Percentiles rank a stretch among this genome's conserved stretches.
These are phyloP conservation scores for Boletus reticuloceps DNA, from an alignment of 768 basidiomycete genomes.

Conservation along the genomic window DNA sequence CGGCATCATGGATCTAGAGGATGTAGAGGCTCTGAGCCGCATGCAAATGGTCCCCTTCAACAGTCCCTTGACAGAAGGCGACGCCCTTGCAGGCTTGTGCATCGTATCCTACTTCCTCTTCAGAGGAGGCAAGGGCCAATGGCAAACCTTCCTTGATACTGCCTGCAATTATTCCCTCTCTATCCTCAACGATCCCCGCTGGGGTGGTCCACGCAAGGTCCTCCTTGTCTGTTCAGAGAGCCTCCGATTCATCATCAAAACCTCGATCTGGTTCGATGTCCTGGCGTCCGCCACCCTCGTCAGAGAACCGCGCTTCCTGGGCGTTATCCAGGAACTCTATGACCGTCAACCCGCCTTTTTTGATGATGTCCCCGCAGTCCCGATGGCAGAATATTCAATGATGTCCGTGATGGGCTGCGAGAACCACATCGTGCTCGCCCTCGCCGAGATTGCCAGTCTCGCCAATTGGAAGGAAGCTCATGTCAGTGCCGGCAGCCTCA, in stretches of 20 bases:
- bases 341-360: slow-evolving; percentile 17
- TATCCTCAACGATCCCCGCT: slow-evolving; percentile 41
- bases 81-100: slow-evolving; percentile 77
- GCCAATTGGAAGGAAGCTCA: slow-evolving; percentile 61
- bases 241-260: slow-evolving; percentile 74
- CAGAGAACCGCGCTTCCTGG: slow-evolving; percentile 53
- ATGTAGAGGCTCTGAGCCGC: slow-evolving; percentile 26
- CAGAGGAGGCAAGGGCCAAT: slow-evolving; percentile 68
- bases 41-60: slow-evolving; percentile 21
- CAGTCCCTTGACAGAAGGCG: slow-evolving; percentile 47
- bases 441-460: slow-evolving; percentile 70
- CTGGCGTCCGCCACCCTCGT: slow-evolving; percentile 74
- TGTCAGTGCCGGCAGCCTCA: slow-evolving; percentile 43
- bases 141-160: slow-evolving; percentile 64
- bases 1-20: slow-evolving; percentile 19
- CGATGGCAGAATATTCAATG: slow-evolving; percentile 58
- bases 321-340: slow-evolving; percentile 57
- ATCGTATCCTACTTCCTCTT: slow-evolving; percentile 77
- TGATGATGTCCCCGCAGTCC: slow-evolving; percentile 38
- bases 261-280: slow-evolving; percentile 86
- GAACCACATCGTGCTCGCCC: slow-evolving; percentile 72
- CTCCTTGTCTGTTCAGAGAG: slow-evolving; percentile 47
- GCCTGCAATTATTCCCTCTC: slow-evolving; percentile 54
- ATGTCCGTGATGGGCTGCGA: slow-evolving; percentile 83
- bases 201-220: slow-evolving; percentile 41